A percentile compares a stretch with the other conserved stretches of the same genome.
Conservation (phyloP, 331 rosid species). For the Malus hybrid region DNA sequence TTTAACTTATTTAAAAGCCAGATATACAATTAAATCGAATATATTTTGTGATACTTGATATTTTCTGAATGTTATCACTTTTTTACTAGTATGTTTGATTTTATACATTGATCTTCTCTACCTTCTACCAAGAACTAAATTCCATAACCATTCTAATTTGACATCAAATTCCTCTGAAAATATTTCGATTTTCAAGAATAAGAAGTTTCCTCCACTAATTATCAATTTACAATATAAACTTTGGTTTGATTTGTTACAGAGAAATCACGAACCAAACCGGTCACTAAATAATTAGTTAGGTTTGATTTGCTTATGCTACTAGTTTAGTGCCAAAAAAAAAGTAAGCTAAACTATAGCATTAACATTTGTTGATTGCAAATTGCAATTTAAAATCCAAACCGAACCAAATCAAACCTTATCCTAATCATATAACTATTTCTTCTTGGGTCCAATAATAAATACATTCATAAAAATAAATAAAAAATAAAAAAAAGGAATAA, state of each 20-base stretch:
- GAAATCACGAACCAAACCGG: neutral
- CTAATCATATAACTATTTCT: neutral
- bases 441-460: neutral
- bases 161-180: neutral
- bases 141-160: neutral
- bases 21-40: neutral
- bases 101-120: neutral
- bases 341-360: too few relatives aligned
- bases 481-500: too few relatives aligned
- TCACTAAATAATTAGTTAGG: neutral
- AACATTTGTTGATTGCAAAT: too few relatives aligned
- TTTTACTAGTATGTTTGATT: neutral
- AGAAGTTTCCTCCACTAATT: neutral
- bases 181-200: too few relatives aligned
- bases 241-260: neutral
- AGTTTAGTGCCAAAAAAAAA: too few relatives aligned
- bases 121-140: neutral
- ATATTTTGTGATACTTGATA: neutral
- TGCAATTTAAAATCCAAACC: neutral
- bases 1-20: too few relatives aligned
- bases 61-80: neutral
- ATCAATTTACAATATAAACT: neutral
- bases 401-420: neutral
- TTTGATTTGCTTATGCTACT: neutral
- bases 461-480: too few relatives aligned